Base-by-base conservation (phyloP, 2,329 filamentous ascomycete genomes). In the Macrophomina pseudophaseolina region DNA sequence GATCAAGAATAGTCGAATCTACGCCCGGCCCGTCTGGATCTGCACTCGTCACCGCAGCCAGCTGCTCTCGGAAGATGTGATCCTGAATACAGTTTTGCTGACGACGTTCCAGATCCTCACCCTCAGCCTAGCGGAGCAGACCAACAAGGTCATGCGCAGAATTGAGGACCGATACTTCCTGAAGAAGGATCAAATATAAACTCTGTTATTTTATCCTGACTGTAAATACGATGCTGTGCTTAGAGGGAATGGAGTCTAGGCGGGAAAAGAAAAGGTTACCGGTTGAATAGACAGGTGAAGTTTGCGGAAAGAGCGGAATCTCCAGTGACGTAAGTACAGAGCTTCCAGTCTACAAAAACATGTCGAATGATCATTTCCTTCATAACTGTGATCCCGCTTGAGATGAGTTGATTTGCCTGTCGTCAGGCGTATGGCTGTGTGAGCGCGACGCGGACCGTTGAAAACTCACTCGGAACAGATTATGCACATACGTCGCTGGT, bases 121-220 rank as follows among this genome's bases (percentile, higher is more conserved):
- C 0, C 86, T 99, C 71, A 95, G 90, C 70, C 84, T 99, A 75
- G 95, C 95, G 3, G 95, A 99, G 81, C 95, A 99, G 83, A 98
- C 95, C 9, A 97, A 96, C 80, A 97, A 97, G 84, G 80, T 96
- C 64, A 89, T 99, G 82, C 86, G 91, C 70, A 91, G 87, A 77
- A 80, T 97, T 40, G 95, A 99, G 80, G 81, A 85, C 69, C 80
- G 82, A 28, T 89, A 67, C 74, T 87, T 28, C 80, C 84, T 11
- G 82, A 23, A 79, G 79, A 23, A 78, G 79, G 5, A 65, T 81
- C 40, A 82, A 81, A 69, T 80, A 80, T 28, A 82, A 80, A 69
- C 75, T 86, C 72, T 86, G 79, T 68, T 32, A 64, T 16, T 38
- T 42, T 49, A 32, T 23, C 16, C 52, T 28, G 46, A 53, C 33